Conservation (phyloP, 176 grass and related monocot species). For the Cymbopogon citratus region DNA sequence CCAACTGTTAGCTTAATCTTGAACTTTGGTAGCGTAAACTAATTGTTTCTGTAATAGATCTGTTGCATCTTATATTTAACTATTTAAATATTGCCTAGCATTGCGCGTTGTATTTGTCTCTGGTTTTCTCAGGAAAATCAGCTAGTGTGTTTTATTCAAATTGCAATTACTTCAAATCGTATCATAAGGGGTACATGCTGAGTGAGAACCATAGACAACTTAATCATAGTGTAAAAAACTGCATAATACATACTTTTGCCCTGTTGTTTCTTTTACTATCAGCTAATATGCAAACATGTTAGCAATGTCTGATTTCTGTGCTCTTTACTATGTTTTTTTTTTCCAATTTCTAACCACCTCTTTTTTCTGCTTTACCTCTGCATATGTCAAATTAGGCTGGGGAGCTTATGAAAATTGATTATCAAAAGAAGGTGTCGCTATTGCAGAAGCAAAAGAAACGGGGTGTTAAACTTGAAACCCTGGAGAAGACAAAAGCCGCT, state of each 20-base stretch:
- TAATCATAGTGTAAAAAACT: slow-evolving; percentile 8
- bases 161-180: slow-evolving; percentile 9
- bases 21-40: background rate
- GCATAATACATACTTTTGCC: background rate
- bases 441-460: slow-evolving; percentile 86
- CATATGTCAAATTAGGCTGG: slow-evolving; percentile 55
- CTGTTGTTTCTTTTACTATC: background rate
- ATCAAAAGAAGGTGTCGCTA: slow-evolving; percentile 87
- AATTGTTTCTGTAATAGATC: background rate
- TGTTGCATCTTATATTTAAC: background rate
- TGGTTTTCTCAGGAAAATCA: slow-evolving; percentile 8
- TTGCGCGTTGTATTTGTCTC: background rate
- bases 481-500: slow-evolving; percentile 89
- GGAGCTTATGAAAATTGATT: slow-evolving; percentile 96
- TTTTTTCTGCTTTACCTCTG: slow-evolving; percentile 6
- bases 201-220: slow-evolving; percentile 9
- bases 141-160: too few relatives aligned
- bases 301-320: background rate
- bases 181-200: background rate
- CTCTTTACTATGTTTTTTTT: background rate
- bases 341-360: background rate
- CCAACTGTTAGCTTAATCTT: slow-evolving; percentile 1
- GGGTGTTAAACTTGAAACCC: slow-evolving; percentile 64
- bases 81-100: background rate
- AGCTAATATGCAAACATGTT: background rate